Evolutionary conservation across 148 eudicot species (phyloP).

Genomic region (Chenopodium suecicum): DNA sequence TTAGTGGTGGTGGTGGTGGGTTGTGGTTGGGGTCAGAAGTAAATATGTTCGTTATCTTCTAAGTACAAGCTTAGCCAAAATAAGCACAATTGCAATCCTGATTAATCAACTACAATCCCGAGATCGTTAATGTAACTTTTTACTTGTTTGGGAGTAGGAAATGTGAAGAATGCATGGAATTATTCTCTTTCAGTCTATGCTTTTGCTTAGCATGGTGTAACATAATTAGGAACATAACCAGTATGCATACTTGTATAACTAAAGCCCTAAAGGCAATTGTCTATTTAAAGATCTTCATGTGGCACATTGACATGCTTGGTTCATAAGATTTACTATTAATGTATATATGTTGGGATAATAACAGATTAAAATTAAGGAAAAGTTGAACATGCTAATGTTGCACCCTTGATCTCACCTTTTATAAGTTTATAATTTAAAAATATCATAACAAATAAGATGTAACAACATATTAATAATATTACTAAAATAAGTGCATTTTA

Average conservation of each 20-base stretch:
- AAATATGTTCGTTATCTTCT: not conserved
- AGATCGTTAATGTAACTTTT: not conserved
- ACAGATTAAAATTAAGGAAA: not conserved
- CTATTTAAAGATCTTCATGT: not conserved
- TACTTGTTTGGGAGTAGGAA: not conserved
- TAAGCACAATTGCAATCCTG: not conserved
- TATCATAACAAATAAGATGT: not conserved
- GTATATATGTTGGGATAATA: no score
- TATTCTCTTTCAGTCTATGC: not conserved
- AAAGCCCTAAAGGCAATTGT: not conserved
- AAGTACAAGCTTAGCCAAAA: not conserved
- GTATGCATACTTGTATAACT: not conserved
- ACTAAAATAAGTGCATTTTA: not conserved
- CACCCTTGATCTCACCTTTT: not conserved
- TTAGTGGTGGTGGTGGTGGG: not conserved
- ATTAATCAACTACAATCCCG: not conserved
- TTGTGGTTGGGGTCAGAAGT: not conserved
- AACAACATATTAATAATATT: not conserved
- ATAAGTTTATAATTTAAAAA: no score
- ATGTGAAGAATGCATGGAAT: not conserved
- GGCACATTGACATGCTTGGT: not conserved
- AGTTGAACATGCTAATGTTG: no score
- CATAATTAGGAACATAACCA: not conserved
- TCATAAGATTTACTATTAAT: not conserved
- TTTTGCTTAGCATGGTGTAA: not conserved